These are phyloP conservation scores for Stereum hirsutum DNA, from an alignment of 1,284 basidiomycete genomes.

Conservation along the genomic window DNA sequence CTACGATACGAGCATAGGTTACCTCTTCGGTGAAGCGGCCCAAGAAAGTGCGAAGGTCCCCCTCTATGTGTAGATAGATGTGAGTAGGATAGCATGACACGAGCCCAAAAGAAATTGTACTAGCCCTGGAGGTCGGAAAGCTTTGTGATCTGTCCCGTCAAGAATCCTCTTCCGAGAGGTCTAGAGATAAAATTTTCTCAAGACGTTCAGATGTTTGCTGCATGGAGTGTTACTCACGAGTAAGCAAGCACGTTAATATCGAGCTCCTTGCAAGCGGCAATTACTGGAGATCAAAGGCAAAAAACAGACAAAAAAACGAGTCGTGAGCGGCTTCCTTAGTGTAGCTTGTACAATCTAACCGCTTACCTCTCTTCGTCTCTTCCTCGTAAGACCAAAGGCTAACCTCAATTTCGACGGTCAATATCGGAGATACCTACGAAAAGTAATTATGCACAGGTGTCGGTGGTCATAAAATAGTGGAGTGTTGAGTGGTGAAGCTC, in stretches of 20 bases:
- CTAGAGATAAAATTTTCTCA: slow-evolving; percentile 9
- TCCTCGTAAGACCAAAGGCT: slow-evolving; percentile 42
- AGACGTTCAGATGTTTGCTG: too few species aligned
- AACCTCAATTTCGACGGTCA: slow-evolving; percentile 44
- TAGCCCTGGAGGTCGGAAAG: slow-evolving; percentile 31
- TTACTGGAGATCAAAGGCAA: slow-evolving; percentile 18
- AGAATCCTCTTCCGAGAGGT: slow-evolving; percentile 47
- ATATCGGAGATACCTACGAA: slow-evolving; percentile 30
- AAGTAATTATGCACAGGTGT: background rate
- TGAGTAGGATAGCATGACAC: background rate
- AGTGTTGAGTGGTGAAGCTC: background rate
- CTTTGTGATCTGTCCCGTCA: slow-evolving; percentile 35
- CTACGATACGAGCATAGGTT: background rate
- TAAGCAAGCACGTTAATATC: slow-evolving; percentile 47
- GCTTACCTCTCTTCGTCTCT: slow-evolving; percentile 31
- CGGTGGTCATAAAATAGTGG: background rate
- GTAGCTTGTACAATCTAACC: background rate
- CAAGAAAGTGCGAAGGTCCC: slow-evolving; percentile 25
- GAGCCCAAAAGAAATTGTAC: background rate
- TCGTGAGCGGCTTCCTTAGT: background rate
- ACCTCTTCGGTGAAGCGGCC: slow-evolving; percentile 27
- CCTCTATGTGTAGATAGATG: slow-evolving; percentile 11
- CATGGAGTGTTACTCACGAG: slow-evolving; percentile 13
- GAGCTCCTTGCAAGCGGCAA: slow-evolving; percentile 31
- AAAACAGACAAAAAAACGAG: too few species aligned